phyloP scores from a whole-genome alignment of 192 early-diverging fungal genomes.

The Coemansia asiatica region DNA sequence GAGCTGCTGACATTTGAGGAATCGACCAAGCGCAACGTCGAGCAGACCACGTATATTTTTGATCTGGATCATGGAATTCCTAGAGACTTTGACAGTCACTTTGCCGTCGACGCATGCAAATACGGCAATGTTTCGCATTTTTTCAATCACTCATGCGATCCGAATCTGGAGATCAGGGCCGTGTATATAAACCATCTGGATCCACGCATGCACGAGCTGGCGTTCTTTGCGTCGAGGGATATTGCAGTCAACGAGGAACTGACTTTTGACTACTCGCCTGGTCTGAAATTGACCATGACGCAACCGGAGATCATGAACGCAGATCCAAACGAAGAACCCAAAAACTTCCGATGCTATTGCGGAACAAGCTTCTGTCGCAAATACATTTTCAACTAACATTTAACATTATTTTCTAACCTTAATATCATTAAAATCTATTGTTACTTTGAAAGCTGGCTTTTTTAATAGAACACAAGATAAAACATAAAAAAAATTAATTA shows the following conservation, averaged over 20 bases:
- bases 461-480: not conserved
- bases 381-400: not conserved
- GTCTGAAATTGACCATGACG: constrained; percentile 41
- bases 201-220: constrained; percentile 74
- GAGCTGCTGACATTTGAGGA: constrained; percentile 83
- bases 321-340: not conserved
- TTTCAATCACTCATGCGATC: constrained; percentile 96
- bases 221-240: constrained; percentile 83
- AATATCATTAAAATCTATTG: too few species aligned
- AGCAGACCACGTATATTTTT: constrained; percentile 57
- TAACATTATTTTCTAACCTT: too few species aligned
- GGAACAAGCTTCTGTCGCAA: not conserved
- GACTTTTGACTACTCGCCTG: constrained; percentile 90
- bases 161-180: constrained; percentile 68
- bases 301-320: not conserved
- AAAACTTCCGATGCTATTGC: constrained; percentile 37
- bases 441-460: too few species aligned
- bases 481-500: not conserved
- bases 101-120: constrained; percentile 88
- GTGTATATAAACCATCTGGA: constrained; percentile 78
- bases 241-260: constrained; percentile 78
- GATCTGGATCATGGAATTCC: constrained; percentile 77
- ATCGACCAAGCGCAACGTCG: constrained; percentile 63
- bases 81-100: constrained; percentile 83
- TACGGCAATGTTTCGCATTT: constrained; percentile 94